These are phyloP conservation scores for Letharia lupina DNA, from an alignment of 495 filamentous ascomycete species.

Conservation along the genomic window DNA sequence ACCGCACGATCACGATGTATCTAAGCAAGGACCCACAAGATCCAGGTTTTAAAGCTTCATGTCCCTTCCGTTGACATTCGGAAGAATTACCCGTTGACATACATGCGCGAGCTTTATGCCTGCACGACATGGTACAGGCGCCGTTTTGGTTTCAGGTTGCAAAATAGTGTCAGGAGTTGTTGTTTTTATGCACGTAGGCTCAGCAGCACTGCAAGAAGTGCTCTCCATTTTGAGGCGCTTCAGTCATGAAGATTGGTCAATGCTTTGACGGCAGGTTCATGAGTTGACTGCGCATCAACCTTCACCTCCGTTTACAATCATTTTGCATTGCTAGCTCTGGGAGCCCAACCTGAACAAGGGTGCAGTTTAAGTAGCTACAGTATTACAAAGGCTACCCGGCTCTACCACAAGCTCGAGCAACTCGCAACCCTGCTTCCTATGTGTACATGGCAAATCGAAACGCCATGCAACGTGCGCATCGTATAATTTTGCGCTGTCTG, in stretches of 20 bases:
- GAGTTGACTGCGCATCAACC: background rate
- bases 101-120: background rate
- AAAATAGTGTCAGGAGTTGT: background rate
- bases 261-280: background rate
- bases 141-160: background rate
- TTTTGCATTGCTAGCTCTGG: background rate
- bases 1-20: conserved; percentile 7
- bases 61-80: background rate
- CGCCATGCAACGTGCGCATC: background rate
- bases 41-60: background rate
- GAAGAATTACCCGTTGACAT: background rate
- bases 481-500: background rate
- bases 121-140: background rate
- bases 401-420: background rate
- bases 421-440: background rate
- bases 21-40: background rate
- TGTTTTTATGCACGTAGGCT: background rate
- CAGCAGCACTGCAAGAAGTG: background rate
- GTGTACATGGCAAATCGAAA: background rate
- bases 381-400: background rate
- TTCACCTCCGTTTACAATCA: background rate
- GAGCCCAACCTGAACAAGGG: background rate
- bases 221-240: background rate
- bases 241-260: background rate
- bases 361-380: background rate